phyloP scores from a whole-genome alignment of 2,329 filamentous ascomycete species.

The Aureobasidium musti region DNA sequence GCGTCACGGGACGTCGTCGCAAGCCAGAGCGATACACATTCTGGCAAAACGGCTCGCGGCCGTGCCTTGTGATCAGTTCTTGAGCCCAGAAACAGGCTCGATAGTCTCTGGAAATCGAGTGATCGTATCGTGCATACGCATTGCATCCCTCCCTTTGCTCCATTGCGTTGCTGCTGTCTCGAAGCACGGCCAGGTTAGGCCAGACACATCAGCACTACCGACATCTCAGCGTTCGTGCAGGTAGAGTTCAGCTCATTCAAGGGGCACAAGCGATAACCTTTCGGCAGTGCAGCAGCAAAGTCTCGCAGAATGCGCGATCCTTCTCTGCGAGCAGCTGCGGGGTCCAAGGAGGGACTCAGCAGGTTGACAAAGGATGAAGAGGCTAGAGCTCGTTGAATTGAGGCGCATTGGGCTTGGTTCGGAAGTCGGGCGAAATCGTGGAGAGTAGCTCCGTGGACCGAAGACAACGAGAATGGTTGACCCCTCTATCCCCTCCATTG shows the following conservation, averaged over 20 bases:
- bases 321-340: constrained; percentile 26
- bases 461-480: constrained; percentile 2
- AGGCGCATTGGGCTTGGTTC: neutral
- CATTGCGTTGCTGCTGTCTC: constrained; percentile 10
- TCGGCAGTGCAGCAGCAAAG: neutral
- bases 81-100: neutral
- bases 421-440: constrained; percentile 25
- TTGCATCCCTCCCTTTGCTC: neutral
- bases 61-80: constrained; percentile 13
- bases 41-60: constrained; percentile 8
- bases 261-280: constrained; percentile 13
- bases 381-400: constrained; percentile 18
- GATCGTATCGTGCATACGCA: neutral
- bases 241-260: neutral
- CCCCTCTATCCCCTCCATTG: neutral
- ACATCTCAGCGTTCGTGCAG: constrained; percentile 3
- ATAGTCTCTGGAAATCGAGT: constrained; percentile 9
- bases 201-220: constrained; percentile 16
- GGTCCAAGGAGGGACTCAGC: neutral
- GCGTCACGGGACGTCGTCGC: constrained; percentile 16
- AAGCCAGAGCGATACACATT: constrained; percentile 13
- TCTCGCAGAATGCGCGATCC: neutral
- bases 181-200: constrained; percentile 17
- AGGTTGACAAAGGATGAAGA: constrained; percentile 10
- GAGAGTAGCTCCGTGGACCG: neutral